Percentiles rank a stretch among this genome's conserved stretches.
phyloP scores from a whole-genome alignment of 768 basidiomycete species.

The Xerocomellus intermedius region DNA sequence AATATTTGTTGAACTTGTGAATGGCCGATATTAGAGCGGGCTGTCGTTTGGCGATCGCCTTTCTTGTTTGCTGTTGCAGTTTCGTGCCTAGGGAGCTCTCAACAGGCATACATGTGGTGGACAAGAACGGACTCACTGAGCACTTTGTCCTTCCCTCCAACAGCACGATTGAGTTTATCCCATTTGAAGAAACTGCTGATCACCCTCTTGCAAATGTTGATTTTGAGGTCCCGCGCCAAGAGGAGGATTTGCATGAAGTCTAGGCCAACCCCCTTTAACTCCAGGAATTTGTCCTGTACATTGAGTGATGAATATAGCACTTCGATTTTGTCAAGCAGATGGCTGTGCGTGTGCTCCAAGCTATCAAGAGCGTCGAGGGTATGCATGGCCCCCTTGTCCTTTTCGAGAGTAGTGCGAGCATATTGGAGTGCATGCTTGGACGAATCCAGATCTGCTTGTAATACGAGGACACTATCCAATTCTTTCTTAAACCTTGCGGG shows the following conservation, averaged over 20 bases:
- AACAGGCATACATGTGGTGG: not conserved
- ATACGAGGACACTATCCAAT: conserved; percentile 29
- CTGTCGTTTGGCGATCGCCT: not conserved
- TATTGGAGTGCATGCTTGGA: conserved; percentile 26
- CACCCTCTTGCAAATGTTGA: conserved; percentile 23
- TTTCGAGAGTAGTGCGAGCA: conserved; percentile 6
- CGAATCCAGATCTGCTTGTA: conserved; percentile 31
- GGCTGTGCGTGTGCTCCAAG: conserved; percentile 11
- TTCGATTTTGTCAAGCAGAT: conserved; percentile 1
- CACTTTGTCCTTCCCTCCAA: conserved; percentile 16
- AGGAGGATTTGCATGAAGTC: conserved; percentile 7
- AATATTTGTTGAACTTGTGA: not conserved
- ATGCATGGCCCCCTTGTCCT: not conserved
- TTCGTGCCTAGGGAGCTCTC: not conserved
- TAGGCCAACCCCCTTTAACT: conserved; percentile 1
- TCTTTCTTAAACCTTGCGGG: conserved; percentile 33
- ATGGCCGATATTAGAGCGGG: not conserved
- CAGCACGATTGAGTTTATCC: conserved; percentile 26
- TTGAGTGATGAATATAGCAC: conserved; percentile 8
- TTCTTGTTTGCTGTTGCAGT: not conserved
- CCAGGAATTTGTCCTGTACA: conserved; percentile 3
- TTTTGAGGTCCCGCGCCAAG: conserved; percentile 20
- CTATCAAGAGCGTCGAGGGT: conserved; percentile 10
- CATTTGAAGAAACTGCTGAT: conserved; percentile 28
- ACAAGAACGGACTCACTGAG: not conserved